These are phyloP conservation scores for Arachnomyces sp. DNA, from an alignment of 2,329 filamentous ascomycete species.

Conservation along the genomic window DNA sequence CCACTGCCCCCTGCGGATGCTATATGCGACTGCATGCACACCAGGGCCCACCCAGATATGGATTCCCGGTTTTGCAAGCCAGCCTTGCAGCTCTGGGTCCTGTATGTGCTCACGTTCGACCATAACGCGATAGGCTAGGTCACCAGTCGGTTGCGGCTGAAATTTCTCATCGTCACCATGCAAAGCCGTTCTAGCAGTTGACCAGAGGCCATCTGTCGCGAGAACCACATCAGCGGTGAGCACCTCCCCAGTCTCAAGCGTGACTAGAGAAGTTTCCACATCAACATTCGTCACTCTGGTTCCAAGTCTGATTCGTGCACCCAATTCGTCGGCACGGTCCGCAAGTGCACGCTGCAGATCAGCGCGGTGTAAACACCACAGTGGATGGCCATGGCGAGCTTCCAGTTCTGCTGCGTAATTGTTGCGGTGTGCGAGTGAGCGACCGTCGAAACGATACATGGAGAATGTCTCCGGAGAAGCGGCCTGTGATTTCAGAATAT, in stretches of 20 bases:
- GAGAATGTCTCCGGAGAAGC: slow-evolving; percentile 22
- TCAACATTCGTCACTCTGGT: slow-evolving; percentile 18
- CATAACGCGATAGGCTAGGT: no score
- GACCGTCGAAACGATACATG: slow-evolving; percentile 26
- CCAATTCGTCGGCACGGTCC: slow-evolving; percentile 24
- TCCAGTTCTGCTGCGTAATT: slow-evolving; percentile 22
- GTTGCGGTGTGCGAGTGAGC: slow-evolving; percentile 25
- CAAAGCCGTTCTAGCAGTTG: no score
- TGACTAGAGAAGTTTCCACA: slow-evolving; percentile 12
- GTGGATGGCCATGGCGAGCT: slow-evolving; percentile 15
- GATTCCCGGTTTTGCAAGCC: slow-evolving; percentile 5
- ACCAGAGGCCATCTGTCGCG: slow-evolving; percentile 42
- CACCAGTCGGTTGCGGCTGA: no score
- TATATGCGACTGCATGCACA: slow-evolving; percentile 24
- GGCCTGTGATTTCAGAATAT: slow-evolving; percentile 7
- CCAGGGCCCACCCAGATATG: slow-evolving; percentile 21
- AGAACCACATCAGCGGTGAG: slow-evolving; percentile 35
- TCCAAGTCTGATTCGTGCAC: slow-evolving; percentile 27
- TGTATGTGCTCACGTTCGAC: no score
- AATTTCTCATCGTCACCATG: neutral
- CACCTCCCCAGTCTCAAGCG: slow-evolving; percentile 24
- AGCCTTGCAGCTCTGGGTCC: neutral
- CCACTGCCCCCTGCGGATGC: slow-evolving; percentile 16
- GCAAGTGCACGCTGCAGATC: slow-evolving; percentile 25
- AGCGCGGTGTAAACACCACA: slow-evolving; percentile 26